Percentiles rank a stretch among this genome's conserved stretches.
Conservation (phyloP, 495 filamentous ascomycete genomes). For the Penicillium psychrofluorescens region DNA sequence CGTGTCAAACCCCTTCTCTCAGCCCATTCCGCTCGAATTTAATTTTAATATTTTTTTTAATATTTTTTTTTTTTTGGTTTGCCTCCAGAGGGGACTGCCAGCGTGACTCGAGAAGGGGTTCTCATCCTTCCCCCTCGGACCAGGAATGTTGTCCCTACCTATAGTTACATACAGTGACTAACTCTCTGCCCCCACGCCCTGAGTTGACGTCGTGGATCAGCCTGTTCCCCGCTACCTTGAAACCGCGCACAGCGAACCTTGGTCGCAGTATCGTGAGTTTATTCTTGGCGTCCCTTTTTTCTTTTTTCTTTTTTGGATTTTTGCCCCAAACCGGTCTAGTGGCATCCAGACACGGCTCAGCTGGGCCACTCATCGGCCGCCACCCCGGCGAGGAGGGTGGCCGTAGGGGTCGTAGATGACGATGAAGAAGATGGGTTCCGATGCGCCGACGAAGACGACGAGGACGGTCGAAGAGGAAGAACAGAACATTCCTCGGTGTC, state of each 20-base stretch:
- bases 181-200: too few species aligned
- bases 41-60: background rate
- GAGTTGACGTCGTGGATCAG: slow-evolving; percentile 32
- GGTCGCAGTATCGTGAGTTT: slow-evolving; percentile 28
- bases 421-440: too few species aligned
- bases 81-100: too few species aligned
- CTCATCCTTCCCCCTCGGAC: too few species aligned
- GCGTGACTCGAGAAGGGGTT: too few species aligned
- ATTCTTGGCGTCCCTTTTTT: slow-evolving; percentile 26
- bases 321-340: background rate
- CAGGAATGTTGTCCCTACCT: too few species aligned
- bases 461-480: too few species aligned
- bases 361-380: slow-evolving; percentile 9
- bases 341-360: slow-evolving; percentile 20
- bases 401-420: too few species aligned
- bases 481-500: too few species aligned
- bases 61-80: slow-evolving; percentile 5
- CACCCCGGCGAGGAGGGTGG: too few species aligned
- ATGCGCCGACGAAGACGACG: too few species aligned
- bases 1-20: slow-evolving; percentile 14
- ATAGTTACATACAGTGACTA: too few species aligned
- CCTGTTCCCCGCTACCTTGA: slow-evolving; percentile 33
- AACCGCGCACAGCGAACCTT: slow-evolving; percentile 32
- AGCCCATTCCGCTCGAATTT: slow-evolving; percentile 8
- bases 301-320: slow-evolving; percentile 5